Conservation (phyloP, 768 basidiomycete species). For the Trametes villosa region DNA sequence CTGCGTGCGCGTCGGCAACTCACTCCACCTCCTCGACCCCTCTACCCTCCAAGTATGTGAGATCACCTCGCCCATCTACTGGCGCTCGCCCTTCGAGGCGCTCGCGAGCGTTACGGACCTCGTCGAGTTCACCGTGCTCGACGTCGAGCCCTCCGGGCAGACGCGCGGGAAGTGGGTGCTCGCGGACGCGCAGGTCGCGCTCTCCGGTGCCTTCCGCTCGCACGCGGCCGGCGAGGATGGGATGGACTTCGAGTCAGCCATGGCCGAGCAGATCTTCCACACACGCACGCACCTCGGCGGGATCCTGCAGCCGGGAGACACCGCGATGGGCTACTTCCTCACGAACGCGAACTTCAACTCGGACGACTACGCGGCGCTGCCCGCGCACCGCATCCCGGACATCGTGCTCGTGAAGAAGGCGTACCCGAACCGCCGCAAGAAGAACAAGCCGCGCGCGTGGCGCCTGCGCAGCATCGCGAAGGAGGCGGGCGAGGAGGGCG, state of each 20-base stretch:
- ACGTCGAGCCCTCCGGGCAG: constrained; percentile 83
- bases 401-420: constrained; percentile 94
- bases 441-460: constrained; percentile 85
- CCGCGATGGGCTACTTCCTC: constrained; percentile 89
- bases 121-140: constrained; percentile 93
- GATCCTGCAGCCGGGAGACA: constrained; percentile 93
- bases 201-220: constrained; percentile 79
- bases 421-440: constrained; percentile 93
- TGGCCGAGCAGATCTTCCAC: constrained; percentile 80
- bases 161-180: constrained; percentile 80
- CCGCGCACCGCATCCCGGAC: constrained; percentile 76
- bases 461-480: constrained; percentile 90
- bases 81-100: constrained; percentile 89
- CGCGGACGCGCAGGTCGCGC: constrained; percentile 88
- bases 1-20: constrained; percentile 91
- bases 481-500: constrained; percentile 86
- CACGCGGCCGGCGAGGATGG: constrained; percentile 44
- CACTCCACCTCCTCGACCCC: constrained; percentile 90
- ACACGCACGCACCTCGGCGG: constrained; percentile 96
- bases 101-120: constrained; percentile 85
- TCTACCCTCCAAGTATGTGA: constrained; percentile 84
- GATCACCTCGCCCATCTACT: constrained; percentile 77
- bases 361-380: constrained; percentile 75
- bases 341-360: constrained; percentile 93
- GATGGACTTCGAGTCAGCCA: constrained; percentile 67